Evolutionary conservation across 257 asterid genomes (phyloP), one percentile per base, ranked within the genome.

Genomic region (Sherardia arvensis): DNA sequence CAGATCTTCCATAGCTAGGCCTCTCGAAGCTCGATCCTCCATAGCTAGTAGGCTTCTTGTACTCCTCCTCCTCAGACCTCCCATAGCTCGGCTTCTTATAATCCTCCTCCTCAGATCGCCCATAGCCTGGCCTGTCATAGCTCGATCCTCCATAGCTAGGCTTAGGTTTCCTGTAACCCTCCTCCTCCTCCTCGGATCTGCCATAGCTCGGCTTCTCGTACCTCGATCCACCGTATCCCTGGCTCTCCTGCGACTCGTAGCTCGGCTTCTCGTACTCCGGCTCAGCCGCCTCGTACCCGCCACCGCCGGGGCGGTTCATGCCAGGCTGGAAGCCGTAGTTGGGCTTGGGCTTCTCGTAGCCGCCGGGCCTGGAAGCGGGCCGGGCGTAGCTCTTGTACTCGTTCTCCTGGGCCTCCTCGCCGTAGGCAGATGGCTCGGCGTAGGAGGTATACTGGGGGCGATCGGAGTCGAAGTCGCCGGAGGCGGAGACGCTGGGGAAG

Each of bases 371-470:
- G 85, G 79, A 65, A 86, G 86, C 68, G 70, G 87, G 91, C 0
- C 94, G 79, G 62, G 73, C 76, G 61, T 85, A 92, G 74, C 91
- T 87, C 78, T 82, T 83, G 83, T 87, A 89, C 83, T 92, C 96
- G 17, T 78, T 77, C 1, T 85, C 94, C n/a, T 80, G 68, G 4
- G 91, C 97, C 22, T 87, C 94, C 0, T 72, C 77, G 4, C 77
- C 82, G 54, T 92, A 87, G 63, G 99, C 99, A 8, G 85, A 89
- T 26, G 99, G 96, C 69, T 84, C 86, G 7, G 95, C 87, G 53
- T 66, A 68, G 64, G 97, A 79, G 26, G 83, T 28, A 66, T 82
- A 89, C 43, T 84, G 89, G 18, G 99, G 96, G 64, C 95, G 99
- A 30, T 82, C 89, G 74, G 84, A 78, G 69, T 89, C 97, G 66